A percentile compares a stretch with the other conserved stretches of the same genome.
phyloP scores from a whole-genome alignment of 192 early-diverging fungal species.

The Piromyces sp. region DNA sequence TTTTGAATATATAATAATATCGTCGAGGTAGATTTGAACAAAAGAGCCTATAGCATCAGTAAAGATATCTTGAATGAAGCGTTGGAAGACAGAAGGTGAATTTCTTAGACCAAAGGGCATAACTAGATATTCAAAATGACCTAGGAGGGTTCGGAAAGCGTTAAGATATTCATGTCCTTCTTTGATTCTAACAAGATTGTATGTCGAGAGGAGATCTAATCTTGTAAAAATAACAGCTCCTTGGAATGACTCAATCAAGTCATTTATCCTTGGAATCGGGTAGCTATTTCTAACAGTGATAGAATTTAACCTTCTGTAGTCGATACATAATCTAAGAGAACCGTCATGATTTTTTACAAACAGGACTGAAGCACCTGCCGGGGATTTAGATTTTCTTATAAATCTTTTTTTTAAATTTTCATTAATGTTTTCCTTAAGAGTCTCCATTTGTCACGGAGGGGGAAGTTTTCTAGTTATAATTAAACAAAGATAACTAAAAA shows the following conservation, averaged over 20 bases:
- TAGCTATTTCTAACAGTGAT: constrained; percentile 14
- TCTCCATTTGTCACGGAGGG: no score
- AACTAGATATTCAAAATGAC: constrained; percentile 7
- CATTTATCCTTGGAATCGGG: constrained; percentile 16
- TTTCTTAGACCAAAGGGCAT: constrained; percentile 7
- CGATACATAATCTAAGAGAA: constrained; percentile 8
- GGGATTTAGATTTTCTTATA: constrained; percentile 5
- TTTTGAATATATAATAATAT: constrained; percentile 13
- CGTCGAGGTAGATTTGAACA: not conserved
- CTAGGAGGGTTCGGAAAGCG: no score
- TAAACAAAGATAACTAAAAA: no score
- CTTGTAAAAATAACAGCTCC: constrained; percentile 9
- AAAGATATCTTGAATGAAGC: constrained; percentile 17
- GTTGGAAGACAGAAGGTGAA: constrained; percentile 12
- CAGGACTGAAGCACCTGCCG: constrained; percentile 12
- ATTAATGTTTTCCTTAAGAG: constrained; percentile 1
- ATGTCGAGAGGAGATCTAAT: constrained; percentile 2
- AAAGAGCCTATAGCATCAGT: not conserved
- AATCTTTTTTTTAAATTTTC: constrained; percentile 6
- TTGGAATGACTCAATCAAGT: constrained; percentile 6
- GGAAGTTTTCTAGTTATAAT: no score
- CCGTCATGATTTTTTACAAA: constrained; percentile 23
- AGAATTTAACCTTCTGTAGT: constrained; percentile 20
- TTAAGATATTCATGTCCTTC: no score
- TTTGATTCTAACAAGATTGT: no score